Percentiles rank a stretch among this genome's conserved stretches.
Evolutionary conservation across 1,139 yeast genomes (phyloP).

Genomic region (Yamadazyma siamensis): DNA sequence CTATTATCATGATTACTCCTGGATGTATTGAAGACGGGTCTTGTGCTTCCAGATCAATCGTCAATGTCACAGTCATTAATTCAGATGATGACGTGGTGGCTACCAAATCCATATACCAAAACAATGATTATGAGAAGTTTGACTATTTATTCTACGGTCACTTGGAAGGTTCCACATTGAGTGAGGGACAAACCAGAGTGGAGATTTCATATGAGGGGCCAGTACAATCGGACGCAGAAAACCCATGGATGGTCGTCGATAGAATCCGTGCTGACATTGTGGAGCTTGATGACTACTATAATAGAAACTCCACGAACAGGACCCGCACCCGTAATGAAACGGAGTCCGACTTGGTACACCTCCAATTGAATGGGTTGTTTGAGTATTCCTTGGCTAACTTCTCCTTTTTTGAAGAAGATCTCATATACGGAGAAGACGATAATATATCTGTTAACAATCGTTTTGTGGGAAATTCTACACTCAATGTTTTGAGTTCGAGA

Average conservation of each 20-base stretch:
- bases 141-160: slow-evolving; percentile 75
- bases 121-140: slow-evolving; percentile 74
- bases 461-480: slow-evolving; percentile 63
- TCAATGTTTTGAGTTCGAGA: slow-evolving; percentile 59
- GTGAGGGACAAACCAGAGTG: slow-evolving; percentile 47
- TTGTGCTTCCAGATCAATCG: slow-evolving; percentile 70
- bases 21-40: slow-evolving; percentile 75
- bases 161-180: slow-evolving; percentile 45
- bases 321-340: slow-evolving; percentile 17
- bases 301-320: slow-evolving; percentile 28
- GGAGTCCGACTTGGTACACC: slow-evolving; percentile 21
- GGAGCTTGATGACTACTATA: slow-evolving; percentile 43
- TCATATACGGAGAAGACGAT: slow-evolving; percentile 24
- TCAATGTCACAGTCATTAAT: slow-evolving; percentile 65
- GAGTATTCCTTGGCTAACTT: slow-evolving; percentile 78
- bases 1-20: slow-evolving; percentile 75
- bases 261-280: slow-evolving; percentile 56
- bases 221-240: slow-evolving; percentile 20
- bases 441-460: slow-evolving; percentile 29
- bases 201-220: slow-evolving; percentile 39
- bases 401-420: slow-evolving; percentile 38
- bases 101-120: slow-evolving; percentile 60
- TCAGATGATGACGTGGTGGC: slow-evolving; percentile 43
- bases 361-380: slow-evolving; percentile 66
- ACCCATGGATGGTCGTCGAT: slow-evolving; percentile 67